phyloP scores from a whole-genome alignment of 2,329 filamentous ascomycete species.

The Pseudogymnoascus sp. region DNA sequence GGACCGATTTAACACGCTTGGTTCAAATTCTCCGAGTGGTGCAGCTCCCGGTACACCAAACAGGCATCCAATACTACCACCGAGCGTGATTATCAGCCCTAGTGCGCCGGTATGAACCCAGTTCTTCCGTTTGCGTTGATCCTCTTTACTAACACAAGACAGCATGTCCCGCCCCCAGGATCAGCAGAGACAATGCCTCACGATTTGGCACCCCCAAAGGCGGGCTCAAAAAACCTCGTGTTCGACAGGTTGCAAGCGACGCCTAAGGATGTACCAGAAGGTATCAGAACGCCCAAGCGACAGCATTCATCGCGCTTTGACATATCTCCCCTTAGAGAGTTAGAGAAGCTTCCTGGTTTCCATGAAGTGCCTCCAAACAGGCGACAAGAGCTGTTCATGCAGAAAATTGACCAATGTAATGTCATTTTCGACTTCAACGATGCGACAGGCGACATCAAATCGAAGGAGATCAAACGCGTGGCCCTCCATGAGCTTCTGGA shows the following conservation, averaged over 20 bases:
- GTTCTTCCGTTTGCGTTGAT: neutral
- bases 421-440: conserved; percentile 99
- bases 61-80: conserved; percentile 61
- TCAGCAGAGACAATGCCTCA: conserved; percentile 97
- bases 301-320: conserved; percentile 98
- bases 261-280: conserved; percentile 93
- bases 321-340: conserved; percentile 90
- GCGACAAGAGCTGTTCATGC: conserved; percentile 96
- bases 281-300: conserved; percentile 87
- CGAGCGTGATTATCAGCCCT: conserved; percentile 89
- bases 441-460: conserved; percentile 97
- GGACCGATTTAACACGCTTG: conserved; percentile 40
- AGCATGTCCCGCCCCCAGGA: conserved; percentile 90
- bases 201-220: conserved; percentile 89
- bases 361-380: conserved; percentile 95
- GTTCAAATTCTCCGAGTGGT: conserved; percentile 33
- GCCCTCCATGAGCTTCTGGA: conserved; percentile 93
- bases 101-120: conserved; percentile 73
- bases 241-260: conserved; percentile 88
- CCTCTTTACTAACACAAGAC: neutral
- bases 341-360: conserved; percentile 96
- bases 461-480: conserved; percentile 97
- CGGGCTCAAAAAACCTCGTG: conserved; percentile 79
- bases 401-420: conserved; percentile 99
- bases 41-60: conserved; percentile 54